Conservation (phyloP, 352 stramenopile genomes). For the Pythium periplocum region DNA sequence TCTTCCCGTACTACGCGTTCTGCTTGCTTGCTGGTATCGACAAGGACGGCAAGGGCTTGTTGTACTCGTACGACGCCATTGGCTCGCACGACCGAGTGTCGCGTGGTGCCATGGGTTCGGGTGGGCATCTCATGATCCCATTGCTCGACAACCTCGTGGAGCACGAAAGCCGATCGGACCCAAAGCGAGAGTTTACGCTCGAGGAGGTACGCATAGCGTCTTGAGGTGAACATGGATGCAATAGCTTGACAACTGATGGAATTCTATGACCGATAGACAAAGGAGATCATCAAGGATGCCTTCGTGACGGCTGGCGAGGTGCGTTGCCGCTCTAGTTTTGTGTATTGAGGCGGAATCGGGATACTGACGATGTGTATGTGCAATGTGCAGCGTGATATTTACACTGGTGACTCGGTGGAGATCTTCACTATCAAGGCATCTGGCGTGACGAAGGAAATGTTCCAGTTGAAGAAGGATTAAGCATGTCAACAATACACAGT, state of each 20-base stretch:
- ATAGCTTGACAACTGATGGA: neutral
- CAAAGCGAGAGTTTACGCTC: conserved; percentile 86
- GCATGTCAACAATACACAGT: neutral
- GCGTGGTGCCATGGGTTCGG: conserved; percentile 82
- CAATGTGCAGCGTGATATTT: conserved; percentile 94
- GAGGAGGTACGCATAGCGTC: conserved; percentile 62
- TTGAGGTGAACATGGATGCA: neutral
- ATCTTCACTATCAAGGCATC: conserved; percentile 96
- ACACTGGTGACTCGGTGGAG: conserved; percentile 97
- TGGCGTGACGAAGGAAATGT: conserved; percentile 89
- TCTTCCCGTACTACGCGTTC: conserved; percentile 99
- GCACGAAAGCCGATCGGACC: conserved; percentile 87
- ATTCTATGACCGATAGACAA: conserved; percentile 42
- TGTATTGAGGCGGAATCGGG: neutral
- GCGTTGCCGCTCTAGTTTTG: conserved; percentile 1
- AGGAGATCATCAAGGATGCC: conserved; percentile 98
- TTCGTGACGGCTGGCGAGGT: conserved; percentile 97
- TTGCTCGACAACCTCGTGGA: conserved; percentile 97
- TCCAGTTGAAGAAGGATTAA: conserved; percentile 96
- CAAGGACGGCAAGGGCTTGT: conserved; percentile 92
- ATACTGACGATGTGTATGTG: neutral
- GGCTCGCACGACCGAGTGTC: conserved; percentile 85
- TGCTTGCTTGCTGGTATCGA: conserved; percentile 97
- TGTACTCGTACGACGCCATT: conserved; percentile 99
- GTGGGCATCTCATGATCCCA: conserved; percentile 97